Conservation (phyloP, 768 basidiomycete species). For the Boletus vermiculosoides region DNA sequence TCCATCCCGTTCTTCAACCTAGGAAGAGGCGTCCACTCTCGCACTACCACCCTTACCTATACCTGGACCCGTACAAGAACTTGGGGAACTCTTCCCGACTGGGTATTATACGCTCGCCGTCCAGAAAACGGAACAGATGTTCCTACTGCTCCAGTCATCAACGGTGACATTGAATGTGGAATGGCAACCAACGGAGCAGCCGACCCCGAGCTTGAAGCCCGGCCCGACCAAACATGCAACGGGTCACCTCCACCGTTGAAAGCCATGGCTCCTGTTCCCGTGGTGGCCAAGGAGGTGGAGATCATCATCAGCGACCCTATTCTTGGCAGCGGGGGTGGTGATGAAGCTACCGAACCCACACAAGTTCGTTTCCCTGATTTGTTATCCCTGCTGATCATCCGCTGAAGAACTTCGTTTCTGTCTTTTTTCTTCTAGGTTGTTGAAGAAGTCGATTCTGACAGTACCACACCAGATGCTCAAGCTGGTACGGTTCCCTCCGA, state of each 20-base stretch:
- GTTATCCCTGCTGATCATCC: neutral
- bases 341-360: neutral
- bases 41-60: constrained; percentile 45
- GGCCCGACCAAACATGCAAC: neutral
- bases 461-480: constrained; percentile 5
- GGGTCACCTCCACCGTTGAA: neutral
- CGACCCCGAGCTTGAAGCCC: neutral
- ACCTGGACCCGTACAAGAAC: constrained; percentile 42
- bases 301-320: neutral
- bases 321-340: neutral
- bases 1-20: constrained; percentile 68
- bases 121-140: constrained; percentile 1
- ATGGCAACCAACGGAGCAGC: neutral
- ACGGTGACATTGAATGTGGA: constrained; percentile 25
- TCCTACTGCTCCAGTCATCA: neutral
- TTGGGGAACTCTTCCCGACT: constrained; percentile 39
- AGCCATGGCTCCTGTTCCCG: neutral
- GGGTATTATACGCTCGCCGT: constrained; percentile 40
- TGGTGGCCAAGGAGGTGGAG: neutral
- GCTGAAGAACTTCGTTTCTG: constrained; percentile 18
- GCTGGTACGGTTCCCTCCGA: constrained; percentile 35
- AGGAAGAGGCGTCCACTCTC: constrained; percentile 46
- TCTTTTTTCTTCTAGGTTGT: constrained; percentile 13
- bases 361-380: constrained; percentile 24
- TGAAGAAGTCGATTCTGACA: neutral